Conservation (phyloP, 768 basidiomycete species). For the Hypholoma sublateritium region DNA sequence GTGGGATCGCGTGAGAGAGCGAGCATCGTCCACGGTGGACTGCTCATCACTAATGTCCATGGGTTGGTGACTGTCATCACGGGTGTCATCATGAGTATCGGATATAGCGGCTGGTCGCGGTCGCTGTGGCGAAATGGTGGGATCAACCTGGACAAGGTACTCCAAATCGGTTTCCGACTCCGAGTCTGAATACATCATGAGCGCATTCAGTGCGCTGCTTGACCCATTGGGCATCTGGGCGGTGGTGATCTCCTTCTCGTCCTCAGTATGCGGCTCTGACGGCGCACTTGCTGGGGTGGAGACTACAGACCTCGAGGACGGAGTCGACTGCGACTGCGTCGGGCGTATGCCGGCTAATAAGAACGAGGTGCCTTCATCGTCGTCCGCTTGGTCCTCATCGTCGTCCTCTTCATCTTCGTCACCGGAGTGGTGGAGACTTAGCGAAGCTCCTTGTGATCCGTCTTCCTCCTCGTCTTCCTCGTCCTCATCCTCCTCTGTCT, state of each 20-base stretch:
- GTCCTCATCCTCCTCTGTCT: conserved; percentile 30
- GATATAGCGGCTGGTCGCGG: too few species aligned
- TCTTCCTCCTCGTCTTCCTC: conserved; percentile 28
- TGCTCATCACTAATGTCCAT: not conserved
- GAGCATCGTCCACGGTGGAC: not conserved
- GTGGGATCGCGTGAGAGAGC: not conserved
- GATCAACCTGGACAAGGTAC: not conserved
- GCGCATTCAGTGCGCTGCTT: not conserved
- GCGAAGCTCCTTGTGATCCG: too few species aligned
- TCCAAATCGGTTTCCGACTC: not conserved
- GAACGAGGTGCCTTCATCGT: conserved; percentile 10
- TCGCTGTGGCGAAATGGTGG: not conserved
- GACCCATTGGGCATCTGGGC: conserved; percentile 1
- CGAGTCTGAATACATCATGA: conserved; percentile 5
- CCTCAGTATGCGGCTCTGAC: not conserved
- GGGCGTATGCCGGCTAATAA: conserved; percentile 7
- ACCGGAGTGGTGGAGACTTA: not conserved
- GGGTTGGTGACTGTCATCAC: not conserved
- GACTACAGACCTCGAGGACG: conserved; percentile 3
- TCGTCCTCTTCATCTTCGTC: not conserved
- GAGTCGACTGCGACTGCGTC: not conserved
- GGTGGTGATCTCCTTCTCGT: conserved; percentile 6
- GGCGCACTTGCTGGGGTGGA: conserved; percentile 12
- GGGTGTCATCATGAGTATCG: not conserved
- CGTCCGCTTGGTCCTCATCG: conserved; percentile 21